Conservation (phyloP, 371 early-diverging fungal genomes). For the Conidiobolus incongruus region DNA sequence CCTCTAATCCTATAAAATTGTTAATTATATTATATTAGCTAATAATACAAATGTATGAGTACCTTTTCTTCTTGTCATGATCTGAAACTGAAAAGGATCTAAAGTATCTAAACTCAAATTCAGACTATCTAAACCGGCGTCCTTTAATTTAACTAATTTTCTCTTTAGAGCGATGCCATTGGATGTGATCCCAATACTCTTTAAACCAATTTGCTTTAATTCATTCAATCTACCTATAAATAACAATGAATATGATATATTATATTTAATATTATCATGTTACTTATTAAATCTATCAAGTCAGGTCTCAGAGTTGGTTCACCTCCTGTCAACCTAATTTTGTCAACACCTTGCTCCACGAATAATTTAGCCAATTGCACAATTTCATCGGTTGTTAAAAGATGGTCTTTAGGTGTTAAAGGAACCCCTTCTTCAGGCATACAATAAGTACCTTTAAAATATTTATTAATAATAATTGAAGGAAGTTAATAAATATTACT, state of each 20-base stretch:
- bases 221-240: constrained; percentile 31
- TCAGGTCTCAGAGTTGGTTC: constrained; percentile 90
- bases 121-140: constrained; percentile 56
- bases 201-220: constrained; percentile 40
- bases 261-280: background rate
- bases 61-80: constrained; percentile 70
- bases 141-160: constrained; percentile 41
- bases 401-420: constrained; percentile 35
- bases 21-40: background rate
- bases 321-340: constrained; percentile 87
- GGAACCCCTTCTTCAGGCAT: constrained; percentile 86
- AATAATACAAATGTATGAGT: background rate
- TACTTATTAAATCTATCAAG: constrained; percentile 56
- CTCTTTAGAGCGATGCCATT: constrained; percentile 79
- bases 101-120: constrained; percentile 84
- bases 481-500: constrained; percentile 1
- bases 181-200: constrained; percentile 73
- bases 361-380: constrained; percentile 53
- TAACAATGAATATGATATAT: background rate
- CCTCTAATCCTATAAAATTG: constrained; percentile 27
- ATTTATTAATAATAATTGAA: background rate
- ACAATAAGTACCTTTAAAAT: constrained; percentile 60
- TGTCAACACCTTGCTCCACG: constrained; percentile 69
- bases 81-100: constrained; percentile 60
- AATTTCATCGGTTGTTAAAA: constrained; percentile 63